These are phyloP conservation scores for Globisporangium spiculum DNA, from an alignment of 352 stramenopile species.

Conservation along the genomic window DNA sequence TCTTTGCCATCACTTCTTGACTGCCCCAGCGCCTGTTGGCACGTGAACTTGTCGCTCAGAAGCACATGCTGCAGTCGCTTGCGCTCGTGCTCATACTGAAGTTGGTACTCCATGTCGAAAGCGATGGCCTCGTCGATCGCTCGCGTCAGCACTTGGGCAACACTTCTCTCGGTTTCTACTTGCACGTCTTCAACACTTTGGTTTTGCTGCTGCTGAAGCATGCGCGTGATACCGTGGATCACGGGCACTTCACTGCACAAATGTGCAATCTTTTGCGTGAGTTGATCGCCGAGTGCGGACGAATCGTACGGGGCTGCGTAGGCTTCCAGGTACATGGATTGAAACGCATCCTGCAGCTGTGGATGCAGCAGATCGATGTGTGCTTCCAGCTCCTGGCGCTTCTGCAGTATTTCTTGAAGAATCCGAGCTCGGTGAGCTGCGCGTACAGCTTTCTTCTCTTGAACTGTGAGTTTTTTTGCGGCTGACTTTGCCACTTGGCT, in stretches of 20 bases:
- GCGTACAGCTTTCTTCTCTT: constrained; percentile 16
- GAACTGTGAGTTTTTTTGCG: constrained; percentile 3
- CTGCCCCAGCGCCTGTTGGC: constrained; percentile 15
- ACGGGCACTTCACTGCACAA: constrained; percentile 44
- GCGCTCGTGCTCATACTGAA: constrained; percentile 29
- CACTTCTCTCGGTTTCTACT: constrained; percentile 15
- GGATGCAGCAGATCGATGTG: constrained; percentile 25
- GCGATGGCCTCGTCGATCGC: constrained; percentile 44
- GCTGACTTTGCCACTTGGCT: neutral
- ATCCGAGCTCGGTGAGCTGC: constrained; percentile 5
- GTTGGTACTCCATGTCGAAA: constrained; percentile 27
- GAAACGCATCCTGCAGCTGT: constrained; percentile 34
- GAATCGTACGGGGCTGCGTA: constrained; percentile 34
- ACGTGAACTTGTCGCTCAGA: constrained; percentile 33
- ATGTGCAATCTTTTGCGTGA: constrained; percentile 26
- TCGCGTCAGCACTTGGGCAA: constrained; percentile 26
- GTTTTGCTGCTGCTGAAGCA: constrained; percentile 6
- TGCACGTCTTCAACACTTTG: neutral
- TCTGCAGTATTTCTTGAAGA: constrained; percentile 16
- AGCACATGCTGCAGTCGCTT: constrained; percentile 27
- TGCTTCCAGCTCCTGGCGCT: constrained; percentile 8
- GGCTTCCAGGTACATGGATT: constrained; percentile 24
- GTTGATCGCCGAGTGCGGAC: constrained; percentile 20
- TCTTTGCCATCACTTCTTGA: neutral
- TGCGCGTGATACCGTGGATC: constrained; percentile 33